Percentiles rank a stretch among this genome's conserved stretches.
Evolutionary conservation across 805 yeast species (phyloP).

Genomic region (Ogataea nakhonphanomensis): DNA sequence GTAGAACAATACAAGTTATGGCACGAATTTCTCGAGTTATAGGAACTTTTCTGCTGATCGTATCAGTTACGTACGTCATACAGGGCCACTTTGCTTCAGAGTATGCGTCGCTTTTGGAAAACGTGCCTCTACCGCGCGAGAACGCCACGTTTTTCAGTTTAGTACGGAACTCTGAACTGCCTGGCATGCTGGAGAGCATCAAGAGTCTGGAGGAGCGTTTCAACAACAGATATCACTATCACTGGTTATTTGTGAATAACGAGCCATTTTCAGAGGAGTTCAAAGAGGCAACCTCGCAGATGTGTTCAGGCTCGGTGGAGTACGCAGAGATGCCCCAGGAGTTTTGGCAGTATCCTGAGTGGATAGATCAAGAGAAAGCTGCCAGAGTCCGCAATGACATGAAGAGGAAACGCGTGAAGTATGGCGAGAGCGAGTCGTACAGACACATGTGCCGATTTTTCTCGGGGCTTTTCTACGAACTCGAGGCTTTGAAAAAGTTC

Average conservation of each 20-base stretch:
- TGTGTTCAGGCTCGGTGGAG: conserved; percentile 53
- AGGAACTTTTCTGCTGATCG: background rate
- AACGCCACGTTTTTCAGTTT: conserved; percentile 66
- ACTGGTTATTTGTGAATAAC: conserved; percentile 74
- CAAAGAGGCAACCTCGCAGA: conserved; percentile 40
- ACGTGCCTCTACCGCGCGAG: conserved; percentile 26
- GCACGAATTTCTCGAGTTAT: background rate
- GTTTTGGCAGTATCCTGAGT: conserved; percentile 66
- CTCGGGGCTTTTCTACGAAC: conserved; percentile 56
- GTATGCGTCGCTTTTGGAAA: conserved; percentile 2
- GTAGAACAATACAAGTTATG: background rate
- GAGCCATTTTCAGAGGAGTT: conserved; percentile 57
- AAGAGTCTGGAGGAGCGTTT: conserved; percentile 61
- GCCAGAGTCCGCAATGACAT: conserved; percentile 42
- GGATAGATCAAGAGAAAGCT: conserved; percentile 55
- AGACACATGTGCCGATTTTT: conserved; percentile 73
- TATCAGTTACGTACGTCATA: background rate
- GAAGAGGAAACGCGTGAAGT: conserved; percentile 38
- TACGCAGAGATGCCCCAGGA: conserved; percentile 57
- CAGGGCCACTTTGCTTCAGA: background rate
- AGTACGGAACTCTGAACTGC: conserved; percentile 61
- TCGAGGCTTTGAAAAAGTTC: conserved; percentile 42
- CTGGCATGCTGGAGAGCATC: conserved; percentile 51
- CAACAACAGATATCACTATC: conserved; percentile 58
- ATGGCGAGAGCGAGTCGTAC: conserved; percentile 50